Evolutionary conservation across 2,329 filamentous ascomycete genomes (phyloP), one percentile per base, ranked within the genome.

Genomic region (Colletotrichum karsti): DNA sequence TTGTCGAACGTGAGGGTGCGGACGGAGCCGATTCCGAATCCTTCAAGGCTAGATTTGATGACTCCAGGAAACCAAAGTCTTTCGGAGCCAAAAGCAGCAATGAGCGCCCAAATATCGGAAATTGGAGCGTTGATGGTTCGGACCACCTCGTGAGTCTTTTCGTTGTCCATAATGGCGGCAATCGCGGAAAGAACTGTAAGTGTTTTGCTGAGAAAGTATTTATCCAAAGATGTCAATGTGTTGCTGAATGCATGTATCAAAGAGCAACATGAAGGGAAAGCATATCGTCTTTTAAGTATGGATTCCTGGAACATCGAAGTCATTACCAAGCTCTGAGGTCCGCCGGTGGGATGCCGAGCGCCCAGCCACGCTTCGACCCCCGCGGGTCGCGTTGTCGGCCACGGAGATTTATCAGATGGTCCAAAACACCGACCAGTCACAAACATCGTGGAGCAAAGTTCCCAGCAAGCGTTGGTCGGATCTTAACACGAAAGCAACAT

Each of bases 31-130:
- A 67, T 46, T 15, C 58, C 63, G 42, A 57, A 63, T 4, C 63
- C 41, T 30, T 63, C 51, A 8, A 67, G 63, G 24, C 41, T 63
- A 10, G 46, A 51, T 4, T 67, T 56, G 35, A 30, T 18, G 2
- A 63, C 64, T 20, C 37, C 26, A 18, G 64, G 63, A 18, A 67
- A 63, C 58, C 64, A 57, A 33, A 67, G 58, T 7, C 41, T 41
- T 24, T 63, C 51, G 33, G 46, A 58, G 18, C 51, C 51, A 15
- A 57, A 67, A 3, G 46, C 58, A 4, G 63, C 35, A 12, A 67
- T 51, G 18, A 46, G 57, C 18, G 63, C 63, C 63, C 58, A 67
- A 7, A 63, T 20, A 9, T 63, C 50, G 12, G 55, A 30, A 22
- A 57, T 28, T 9, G 51, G 51, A 7, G 50, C 58, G 12, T 67